These are phyloP conservation scores for Chalciporus chontae DNA, from an alignment of 768 basidiomycete species.

Conservation along the genomic window DNA sequence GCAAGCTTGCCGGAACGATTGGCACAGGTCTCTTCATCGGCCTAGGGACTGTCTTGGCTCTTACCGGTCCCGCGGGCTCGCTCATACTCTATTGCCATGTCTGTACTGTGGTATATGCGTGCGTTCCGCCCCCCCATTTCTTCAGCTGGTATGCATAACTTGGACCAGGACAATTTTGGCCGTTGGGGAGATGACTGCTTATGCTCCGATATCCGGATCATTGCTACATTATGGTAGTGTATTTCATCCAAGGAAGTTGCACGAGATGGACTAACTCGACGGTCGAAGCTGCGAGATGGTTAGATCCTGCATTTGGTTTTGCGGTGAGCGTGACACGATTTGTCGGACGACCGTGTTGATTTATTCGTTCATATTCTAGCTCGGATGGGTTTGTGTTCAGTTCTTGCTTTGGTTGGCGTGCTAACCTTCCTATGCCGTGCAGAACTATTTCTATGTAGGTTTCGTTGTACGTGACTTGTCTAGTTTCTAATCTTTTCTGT, in stretches of 20 bases:
- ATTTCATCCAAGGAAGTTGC: background rate
- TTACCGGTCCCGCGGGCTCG: constrained; percentile 27
- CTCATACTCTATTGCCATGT: constrained; percentile 28
- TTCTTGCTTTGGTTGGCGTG: background rate
- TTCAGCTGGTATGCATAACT: background rate
- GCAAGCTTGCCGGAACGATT: constrained; percentile 28
- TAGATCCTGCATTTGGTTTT: constrained; percentile 31
- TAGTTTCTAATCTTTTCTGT: background rate
- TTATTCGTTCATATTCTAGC: constrained; percentile 4
- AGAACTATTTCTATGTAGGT: constrained; percentile 36
- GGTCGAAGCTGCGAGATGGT: constrained; percentile 28
- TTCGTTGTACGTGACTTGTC: background rate
- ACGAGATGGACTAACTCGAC: background rate
- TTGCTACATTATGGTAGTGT: constrained; percentile 25
- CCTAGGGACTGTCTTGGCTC: constrained; percentile 26
- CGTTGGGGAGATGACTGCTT: constrained; percentile 29
- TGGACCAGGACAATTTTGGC: constrained; percentile 25
- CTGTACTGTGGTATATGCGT: constrained; percentile 28
- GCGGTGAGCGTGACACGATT: constrained; percentile 18
- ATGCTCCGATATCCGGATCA: constrained; percentile 28
- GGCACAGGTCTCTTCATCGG: constrained; percentile 32
- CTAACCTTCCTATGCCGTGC: constrained; percentile 1
- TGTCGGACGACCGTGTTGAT: background rate
- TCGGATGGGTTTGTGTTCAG: constrained; percentile 21
- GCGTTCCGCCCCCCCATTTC: background rate